These are phyloP conservation scores for Liquidambar formosana DNA, from an alignment of 164 flowering plant species.

Conservation along the genomic window DNA sequence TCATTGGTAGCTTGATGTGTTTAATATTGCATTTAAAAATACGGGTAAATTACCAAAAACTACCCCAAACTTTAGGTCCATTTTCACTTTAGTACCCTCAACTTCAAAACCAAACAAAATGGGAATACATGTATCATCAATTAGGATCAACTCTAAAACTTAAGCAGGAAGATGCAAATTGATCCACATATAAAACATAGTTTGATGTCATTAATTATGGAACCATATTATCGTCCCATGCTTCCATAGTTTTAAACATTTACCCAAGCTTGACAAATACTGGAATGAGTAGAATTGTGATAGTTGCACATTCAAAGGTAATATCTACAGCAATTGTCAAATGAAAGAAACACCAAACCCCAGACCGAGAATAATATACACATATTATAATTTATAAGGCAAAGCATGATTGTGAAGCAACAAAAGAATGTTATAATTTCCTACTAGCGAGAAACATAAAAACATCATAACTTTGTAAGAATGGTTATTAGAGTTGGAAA, in stretches of 20 bases:
- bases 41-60: no score
- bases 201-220: neutral
- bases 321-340: no score
- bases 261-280: neutral
- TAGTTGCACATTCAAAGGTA: no score
- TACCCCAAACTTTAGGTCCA: no score
- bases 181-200: neutral
- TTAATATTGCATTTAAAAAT: no score
- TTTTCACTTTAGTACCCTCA: no score
- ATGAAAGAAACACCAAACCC: no score
- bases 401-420: neutral
- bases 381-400: neutral
- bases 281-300: no score
- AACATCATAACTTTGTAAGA: neutral
- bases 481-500: neutral
- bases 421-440: neutral
- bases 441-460: neutral
- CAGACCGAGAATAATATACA: neutral
- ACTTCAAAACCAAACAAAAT: no score
- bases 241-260: neutral
- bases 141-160: no score
- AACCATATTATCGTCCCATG: neutral
- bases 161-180: neutral
- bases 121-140: no score
- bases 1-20: no score